Evolutionary conservation across 1,284 basidiomycete species (phyloP).

Genomic region (Termitomyces sp.): DNA sequence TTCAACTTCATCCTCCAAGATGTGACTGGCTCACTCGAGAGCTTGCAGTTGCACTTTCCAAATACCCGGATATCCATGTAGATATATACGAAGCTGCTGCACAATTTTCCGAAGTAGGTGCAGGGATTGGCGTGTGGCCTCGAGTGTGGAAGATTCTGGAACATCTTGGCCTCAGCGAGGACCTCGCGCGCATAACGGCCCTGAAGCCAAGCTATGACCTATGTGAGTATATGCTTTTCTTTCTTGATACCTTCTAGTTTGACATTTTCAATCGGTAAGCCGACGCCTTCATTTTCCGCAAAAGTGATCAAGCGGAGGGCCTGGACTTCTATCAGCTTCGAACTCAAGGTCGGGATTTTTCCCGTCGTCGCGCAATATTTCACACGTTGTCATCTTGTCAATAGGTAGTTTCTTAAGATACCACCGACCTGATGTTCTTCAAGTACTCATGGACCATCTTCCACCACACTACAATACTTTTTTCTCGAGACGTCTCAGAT

Average conservation of each 20-base stretch:
- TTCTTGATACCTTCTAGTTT: neutral
- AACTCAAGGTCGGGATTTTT: neutral
- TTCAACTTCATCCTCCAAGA: neutral
- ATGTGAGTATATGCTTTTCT: constrained; percentile 14
- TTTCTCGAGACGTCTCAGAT: constrained; percentile 26
- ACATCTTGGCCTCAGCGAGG: constrained; percentile 25
- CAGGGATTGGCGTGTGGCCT: constrained; percentile 41
- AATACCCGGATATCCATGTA: constrained; percentile 33
- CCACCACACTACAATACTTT: constrained; percentile 26
- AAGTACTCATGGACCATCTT: constrained; percentile 23
- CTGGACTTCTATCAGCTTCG: constrained; percentile 14
- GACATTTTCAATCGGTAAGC: constrained; percentile 19
- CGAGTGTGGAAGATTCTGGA: constrained; percentile 34
- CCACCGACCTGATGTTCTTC: neutral
- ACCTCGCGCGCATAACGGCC: constrained; percentile 29
- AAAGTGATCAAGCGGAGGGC: constrained; percentile 36
- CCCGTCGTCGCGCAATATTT: neutral
- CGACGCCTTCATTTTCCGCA: constrained; percentile 32
- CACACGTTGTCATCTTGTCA: neutral
- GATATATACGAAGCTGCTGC: constrained; percentile 37
- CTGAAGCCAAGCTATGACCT: constrained; percentile 23
- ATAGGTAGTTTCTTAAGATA: neutral
- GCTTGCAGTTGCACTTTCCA: constrained; percentile 29
- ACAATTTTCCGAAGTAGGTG: constrained; percentile 35
- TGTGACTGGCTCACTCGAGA: neutral